Evolutionary conservation across 2,329 filamentous ascomycete genomes (phyloP).

Genomic region (Teratosphaeriaceae sp.): DNA sequence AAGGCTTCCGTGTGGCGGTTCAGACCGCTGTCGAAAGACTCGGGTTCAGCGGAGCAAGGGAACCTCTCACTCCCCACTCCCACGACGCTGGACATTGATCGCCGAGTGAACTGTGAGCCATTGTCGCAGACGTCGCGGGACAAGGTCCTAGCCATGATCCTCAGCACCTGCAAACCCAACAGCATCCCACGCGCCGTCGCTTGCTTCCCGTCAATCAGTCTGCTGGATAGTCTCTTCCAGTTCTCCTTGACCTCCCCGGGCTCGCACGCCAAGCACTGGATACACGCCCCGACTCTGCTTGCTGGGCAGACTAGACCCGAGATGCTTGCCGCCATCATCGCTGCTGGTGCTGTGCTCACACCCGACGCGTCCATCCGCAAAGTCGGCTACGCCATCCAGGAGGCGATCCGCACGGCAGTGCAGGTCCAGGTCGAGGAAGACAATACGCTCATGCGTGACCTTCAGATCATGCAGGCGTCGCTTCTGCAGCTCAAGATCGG

Average conservation of each 20-base stretch:
- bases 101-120: slow-evolving; percentile 37
- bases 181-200: slow-evolving; percentile 47
- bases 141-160: slow-evolving; percentile 56
- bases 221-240: slow-evolving; percentile 56
- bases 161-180: slow-evolving; percentile 51
- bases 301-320: slow-evolving; percentile 52
- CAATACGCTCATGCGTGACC: slow-evolving; percentile 45
- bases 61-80: slow-evolving; percentile 36
- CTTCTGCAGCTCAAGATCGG: slow-evolving; percentile 47
- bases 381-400: slow-evolving; percentile 50
- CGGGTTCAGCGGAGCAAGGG: slow-evolving; percentile 28
- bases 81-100: slow-evolving; percentile 32
- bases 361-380: slow-evolving; percentile 53
- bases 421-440: slow-evolving; percentile 41
- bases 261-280: slow-evolving; percentile 52
- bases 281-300: slow-evolving; percentile 56
- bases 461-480: slow-evolving; percentile 47
- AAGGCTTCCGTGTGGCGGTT: slow-evolving; percentile 41
- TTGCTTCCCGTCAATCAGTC: slow-evolving; percentile 56
- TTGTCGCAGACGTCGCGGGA: slow-evolving; percentile 44
- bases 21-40: slow-evolving; percentile 32
- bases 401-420: slow-evolving; percentile 38
- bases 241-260: slow-evolving; percentile 53
- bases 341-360: slow-evolving; percentile 53
- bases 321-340: slow-evolving; percentile 53